Base-by-base conservation (phyloP, 805 yeast genomes). In the Blastobotrys peoriensis region DNA sequence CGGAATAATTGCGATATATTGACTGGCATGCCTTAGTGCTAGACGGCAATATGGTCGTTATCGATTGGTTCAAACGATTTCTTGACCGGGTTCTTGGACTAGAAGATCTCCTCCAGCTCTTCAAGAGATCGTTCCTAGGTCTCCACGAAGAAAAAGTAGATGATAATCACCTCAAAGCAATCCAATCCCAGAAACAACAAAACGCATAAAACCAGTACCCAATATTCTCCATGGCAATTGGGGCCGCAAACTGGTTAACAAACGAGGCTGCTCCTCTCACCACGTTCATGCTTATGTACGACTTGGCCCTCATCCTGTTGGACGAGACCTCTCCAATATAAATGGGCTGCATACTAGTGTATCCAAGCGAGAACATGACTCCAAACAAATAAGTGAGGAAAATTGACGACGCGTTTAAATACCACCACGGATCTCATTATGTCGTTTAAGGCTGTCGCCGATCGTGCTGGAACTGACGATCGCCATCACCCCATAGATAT, bases 131-230 rank as follows among this genome's bases (percentile, higher is more conserved):
- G 48, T 2, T 48, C 55, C 33, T 45, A 47, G 20, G 57, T 53
- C 44, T 51, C 57, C 17, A 53, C 57, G 38, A 53, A 53, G 42
- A 46, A 35, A 35, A 49, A 49, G 20, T 49, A 51, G 22, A 53
- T 82, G 62, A 79, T 33, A 10, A 38, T 41, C 21, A 53, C 50
- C 40, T 62, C 60, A 34, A 57, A 44, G 4, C 55, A n/a, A 55
- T 44, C 16, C 56, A 19, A 46, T 59, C 60, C 61, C 62, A 62
- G 41, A 61, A 54, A n/a, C 52, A 59, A 40, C 50, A 62, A 43
- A 62, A 57, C 4, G 61, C 61, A 40, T 60, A 62, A 46, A 56
- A 61, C 62, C 63, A 59, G 45, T 58, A 59, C 5, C 49, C 48
- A 33, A 61, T 62, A 34, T 59, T 60, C 41, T 54, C 36, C 64